Evolutionary conservation across 202 grass and related monocot genomes (phyloP), one percentile per base, ranked within the genome.

Genomic region (Carex sylvatica): DNA sequence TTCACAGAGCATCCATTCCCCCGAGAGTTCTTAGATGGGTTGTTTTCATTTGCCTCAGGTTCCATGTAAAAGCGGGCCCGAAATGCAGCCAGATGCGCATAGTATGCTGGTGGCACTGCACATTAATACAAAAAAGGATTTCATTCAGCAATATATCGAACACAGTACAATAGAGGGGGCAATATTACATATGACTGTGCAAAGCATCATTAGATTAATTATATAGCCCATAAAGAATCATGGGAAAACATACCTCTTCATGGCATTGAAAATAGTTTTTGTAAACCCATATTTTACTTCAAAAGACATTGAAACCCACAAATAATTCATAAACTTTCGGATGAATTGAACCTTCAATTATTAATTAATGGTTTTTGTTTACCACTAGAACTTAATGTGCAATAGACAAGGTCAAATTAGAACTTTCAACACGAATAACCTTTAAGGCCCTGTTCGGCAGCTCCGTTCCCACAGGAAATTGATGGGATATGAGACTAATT

Each of bases 61-160:
- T 99, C 96, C 96, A 96, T 87, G 58, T 99, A 99, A 74, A 99
- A 99, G 33, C 96, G 89, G 2, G 96, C 96, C 63, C 96, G 87
- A 47, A 99, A 99, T 14, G 96, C 96, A 54, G 96, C 96, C 30
- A 99, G 79, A 80, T 99, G 96, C 1, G 96, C 96, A 13, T 99
- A 99, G 60, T 99, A 99, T 44, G 93, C 96, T 30, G 96, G 96
- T 2, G 96, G 96, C 1, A 99, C 96, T 99, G 86, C 40, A 61
- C 5, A 75, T 19, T 77, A 78, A 61, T 70, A 83, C 44, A 19
- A 66, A 63, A 20, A 40, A 36, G 13, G 23, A 56, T 46, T 5
- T 42, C 35, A 8, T 47, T 86, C 42, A 11, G 23, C 44, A 76
- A 67, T 44, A 66, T 20, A 59, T 20, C 6, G 2, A 61, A 20